Evolutionary conservation across 1,284 basidiomycete species (phyloP).

Genomic region (Cystobasidium pallidum): DNA sequence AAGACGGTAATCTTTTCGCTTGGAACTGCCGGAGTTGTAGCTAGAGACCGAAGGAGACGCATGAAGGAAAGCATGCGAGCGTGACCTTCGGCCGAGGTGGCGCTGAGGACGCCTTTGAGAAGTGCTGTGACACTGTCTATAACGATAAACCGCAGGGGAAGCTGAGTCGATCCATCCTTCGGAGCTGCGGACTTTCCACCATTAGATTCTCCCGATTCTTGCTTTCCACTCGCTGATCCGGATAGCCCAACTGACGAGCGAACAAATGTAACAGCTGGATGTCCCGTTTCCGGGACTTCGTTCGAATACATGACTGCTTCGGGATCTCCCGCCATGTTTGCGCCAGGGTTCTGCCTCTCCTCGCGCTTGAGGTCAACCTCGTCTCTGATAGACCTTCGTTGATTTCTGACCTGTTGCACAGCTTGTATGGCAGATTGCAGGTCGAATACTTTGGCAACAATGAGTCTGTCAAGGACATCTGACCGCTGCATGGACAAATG

Average conservation of each 20-base stretch:
- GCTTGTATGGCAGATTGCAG: constrained; percentile 30
- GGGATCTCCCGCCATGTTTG: not conserved
- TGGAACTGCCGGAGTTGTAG: not conserved
- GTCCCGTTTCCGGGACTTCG: constrained; percentile 13
- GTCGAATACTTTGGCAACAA: constrained; percentile 33
- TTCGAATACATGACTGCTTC: constrained; percentile 13
- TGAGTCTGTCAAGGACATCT: constrained; percentile 29
- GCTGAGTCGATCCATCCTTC: not conserved
- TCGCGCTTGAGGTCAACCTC: not conserved
- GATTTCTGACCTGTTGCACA: constrained; percentile 27
- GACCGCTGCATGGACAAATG: not conserved
- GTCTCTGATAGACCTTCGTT: not conserved
- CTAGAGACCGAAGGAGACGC: constrained; percentile 33
- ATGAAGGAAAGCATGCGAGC: constrained; percentile 40
- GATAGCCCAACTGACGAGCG: constrained; percentile 11
- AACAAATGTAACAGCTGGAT: constrained; percentile 1
- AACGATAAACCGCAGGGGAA: constrained; percentile 38
- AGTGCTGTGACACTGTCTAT: constrained; percentile 25
- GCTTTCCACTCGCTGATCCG: not conserved
- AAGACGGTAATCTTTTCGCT: not conserved
- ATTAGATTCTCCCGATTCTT: not conserved
- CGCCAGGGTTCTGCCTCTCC: not conserved
- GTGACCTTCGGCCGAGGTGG: constrained; percentile 32
- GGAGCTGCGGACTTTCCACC: not conserved
- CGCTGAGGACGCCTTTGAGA: constrained; percentile 20